These are phyloP conservation scores for Rhodomyrtus psidioides DNA, from an alignment of 441 rosid species.

Conservation along the genomic window DNA sequence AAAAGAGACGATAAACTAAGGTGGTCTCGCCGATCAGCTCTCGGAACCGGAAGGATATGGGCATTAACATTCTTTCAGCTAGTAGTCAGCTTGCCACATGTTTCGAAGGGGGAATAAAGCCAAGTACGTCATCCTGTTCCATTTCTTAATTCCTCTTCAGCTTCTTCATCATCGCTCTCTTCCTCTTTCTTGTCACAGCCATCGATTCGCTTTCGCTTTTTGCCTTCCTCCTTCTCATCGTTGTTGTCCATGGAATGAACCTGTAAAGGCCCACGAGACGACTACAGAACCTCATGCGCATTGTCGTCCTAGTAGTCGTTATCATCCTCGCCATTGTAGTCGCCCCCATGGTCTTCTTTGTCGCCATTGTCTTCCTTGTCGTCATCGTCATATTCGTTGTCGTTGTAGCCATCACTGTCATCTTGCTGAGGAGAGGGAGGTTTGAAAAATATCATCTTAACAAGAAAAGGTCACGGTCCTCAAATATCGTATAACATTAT, in stretches of 20 bases:
- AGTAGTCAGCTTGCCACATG: not conserved
- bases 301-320: not conserved
- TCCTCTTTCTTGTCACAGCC: not conserved
- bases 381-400: not conserved
- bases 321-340: not conserved
- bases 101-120: not conserved
- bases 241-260: not conserved
- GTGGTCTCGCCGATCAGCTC: too few species aligned
- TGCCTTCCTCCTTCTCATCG: not conserved
- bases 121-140: not conserved
- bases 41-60: too few species aligned
- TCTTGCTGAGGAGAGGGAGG: not conserved
- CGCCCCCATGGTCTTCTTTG: not conserved
- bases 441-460: not conserved
- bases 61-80: too few species aligned
- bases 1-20: too few species aligned
- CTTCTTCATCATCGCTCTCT: not conserved
- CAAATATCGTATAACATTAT: not conserved
- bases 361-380: not conserved
- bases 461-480: not conserved
- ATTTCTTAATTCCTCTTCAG: not conserved
- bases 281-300: not conserved
- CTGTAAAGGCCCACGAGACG: not conserved
- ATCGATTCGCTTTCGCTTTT: not conserved
- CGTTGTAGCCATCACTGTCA: not conserved